Percentiles rank a stretch among this genome's conserved stretches.
These are phyloP conservation scores for Haplographium delicatum DNA, from an alignment of 495 filamentous ascomycete genomes.

Conservation along the genomic window DNA sequence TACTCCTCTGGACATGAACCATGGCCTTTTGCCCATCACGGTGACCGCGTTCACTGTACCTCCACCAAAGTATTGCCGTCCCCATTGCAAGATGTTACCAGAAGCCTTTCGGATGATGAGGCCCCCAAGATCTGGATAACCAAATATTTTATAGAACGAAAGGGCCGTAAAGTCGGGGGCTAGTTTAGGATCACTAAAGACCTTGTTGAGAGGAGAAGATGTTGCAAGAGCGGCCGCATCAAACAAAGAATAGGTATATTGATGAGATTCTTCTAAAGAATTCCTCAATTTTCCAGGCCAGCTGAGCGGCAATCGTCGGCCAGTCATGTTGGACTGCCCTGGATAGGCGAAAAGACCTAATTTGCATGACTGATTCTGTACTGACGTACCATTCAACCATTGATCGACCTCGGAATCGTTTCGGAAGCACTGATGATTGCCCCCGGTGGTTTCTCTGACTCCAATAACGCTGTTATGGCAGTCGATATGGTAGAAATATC, in stretches of 20 bases:
- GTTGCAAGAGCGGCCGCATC: conserved; percentile 79
- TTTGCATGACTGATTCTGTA: conserved; percentile 53
- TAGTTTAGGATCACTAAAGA: conserved; percentile 47
- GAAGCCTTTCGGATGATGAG: conserved; percentile 72
- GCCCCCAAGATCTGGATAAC: conserved; percentile 84
- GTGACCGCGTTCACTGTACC: conserved; percentile 80
- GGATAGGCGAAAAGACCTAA: conserved; percentile 65
- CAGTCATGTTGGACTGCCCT: conserved; percentile 75
- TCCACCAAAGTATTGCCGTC: conserved; percentile 78
- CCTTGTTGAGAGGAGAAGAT: conserved; percentile 63
- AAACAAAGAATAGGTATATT: conserved; percentile 63
- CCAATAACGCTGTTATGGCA: conserved; percentile 85
- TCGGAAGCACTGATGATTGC: conserved; percentile 55
- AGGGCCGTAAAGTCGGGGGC: conserved; percentile 83
- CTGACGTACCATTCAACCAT: conserved; percentile 65
- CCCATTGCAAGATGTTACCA: conserved; percentile 50
- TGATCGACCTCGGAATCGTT: conserved; percentile 58
- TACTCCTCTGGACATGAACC: conserved; percentile 65
- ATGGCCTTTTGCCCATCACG: conserved; percentile 52
- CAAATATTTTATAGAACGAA: conserved; percentile 97
- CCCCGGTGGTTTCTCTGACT: conserved; percentile 63
- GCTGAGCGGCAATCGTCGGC: conserved; percentile 55
- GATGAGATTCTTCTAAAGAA: conserved; percentile 19
- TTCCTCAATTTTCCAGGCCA: conserved; percentile 56
- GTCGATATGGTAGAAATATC: conserved; percentile 77